Percentiles rank a stretch among this genome's conserved stretches.
phyloP scores from a whole-genome alignment of 805 yeast genomes.

The Kodamaea kaohsiungensis region DNA sequence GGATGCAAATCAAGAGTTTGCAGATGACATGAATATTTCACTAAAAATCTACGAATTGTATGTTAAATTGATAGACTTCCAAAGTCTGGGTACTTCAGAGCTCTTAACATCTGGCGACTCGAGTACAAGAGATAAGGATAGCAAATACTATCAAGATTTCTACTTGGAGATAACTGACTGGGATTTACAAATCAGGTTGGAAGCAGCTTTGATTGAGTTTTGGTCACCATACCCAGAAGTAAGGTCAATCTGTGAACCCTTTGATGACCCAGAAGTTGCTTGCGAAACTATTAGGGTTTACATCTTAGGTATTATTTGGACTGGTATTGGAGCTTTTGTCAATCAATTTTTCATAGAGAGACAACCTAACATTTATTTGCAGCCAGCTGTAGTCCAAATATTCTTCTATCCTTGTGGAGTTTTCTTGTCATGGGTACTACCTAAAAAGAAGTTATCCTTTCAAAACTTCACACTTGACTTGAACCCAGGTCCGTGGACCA shows the following conservation, averaged over 20 bases:
- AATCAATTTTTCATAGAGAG: constrained; percentile 58
- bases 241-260: constrained; percentile 43
- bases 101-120: no score
- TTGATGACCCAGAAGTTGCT: constrained; percentile 50
- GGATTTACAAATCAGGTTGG: constrained; percentile 35
- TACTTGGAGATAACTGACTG: constrained; percentile 23
- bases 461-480: constrained; percentile 40
- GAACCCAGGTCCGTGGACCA: constrained; percentile 66
- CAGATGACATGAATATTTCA: no score
- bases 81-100: no score
- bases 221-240: constrained; percentile 45
- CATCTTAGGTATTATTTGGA: constrained; percentile 51
- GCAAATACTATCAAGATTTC: no score
- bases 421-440: constrained; percentile 33
- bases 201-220: constrained; percentile 38
- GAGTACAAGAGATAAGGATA: no score
- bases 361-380: constrained; percentile 47
- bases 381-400: constrained; percentile 47
- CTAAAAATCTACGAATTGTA: no score
- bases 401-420: constrained; percentile 48
- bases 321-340: constrained; percentile 53
- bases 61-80: no score
- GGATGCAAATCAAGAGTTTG: no score
- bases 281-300: constrained; percentile 59
- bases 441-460: constrained; percentile 30